Evolutionary conservation across 306 rosid species (phyloP).

Genomic region (Trichosanthes truncata): DNA sequence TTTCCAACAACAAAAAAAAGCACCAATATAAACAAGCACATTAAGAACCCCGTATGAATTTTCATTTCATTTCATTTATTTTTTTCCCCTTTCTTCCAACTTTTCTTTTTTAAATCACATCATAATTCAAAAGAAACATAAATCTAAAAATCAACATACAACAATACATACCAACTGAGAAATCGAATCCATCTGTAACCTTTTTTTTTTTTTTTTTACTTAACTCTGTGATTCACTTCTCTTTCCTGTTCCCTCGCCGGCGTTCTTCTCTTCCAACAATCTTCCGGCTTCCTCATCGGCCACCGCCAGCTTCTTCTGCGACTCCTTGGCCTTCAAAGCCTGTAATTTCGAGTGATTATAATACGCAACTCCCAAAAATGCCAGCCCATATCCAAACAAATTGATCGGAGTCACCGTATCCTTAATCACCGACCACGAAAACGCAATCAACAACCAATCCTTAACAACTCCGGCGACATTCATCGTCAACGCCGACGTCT

Average conservation of each 20-base stretch:
- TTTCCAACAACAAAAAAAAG: neutral
- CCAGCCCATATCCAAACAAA: constrained; percentile 60
- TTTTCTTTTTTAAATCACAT: neutral
- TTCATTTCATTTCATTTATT: neutral
- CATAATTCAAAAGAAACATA: neutral
- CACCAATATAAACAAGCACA: neutral
- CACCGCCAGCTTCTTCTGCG: constrained; percentile 39
- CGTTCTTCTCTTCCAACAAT: constrained; percentile 43
- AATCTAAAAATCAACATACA: neutral
- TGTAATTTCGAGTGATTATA: constrained; percentile 60
- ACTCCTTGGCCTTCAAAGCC: constrained; percentile 54
- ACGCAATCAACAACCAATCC: constrained; percentile 65
- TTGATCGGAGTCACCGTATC: constrained; percentile 57
- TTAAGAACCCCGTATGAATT: neutral
- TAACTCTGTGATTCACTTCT: constrained; percentile 35
- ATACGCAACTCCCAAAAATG: constrained; percentile 57
- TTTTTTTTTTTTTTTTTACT: neutral
- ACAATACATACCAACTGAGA: neutral
- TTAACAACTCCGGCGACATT: constrained; percentile 69
- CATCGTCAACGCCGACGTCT: constrained; percentile 66
- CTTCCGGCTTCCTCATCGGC: constrained; percentile 48
- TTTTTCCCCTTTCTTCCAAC: neutral
- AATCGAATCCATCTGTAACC: neutral
- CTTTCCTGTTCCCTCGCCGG: constrained; percentile 38
- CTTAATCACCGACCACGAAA: constrained; percentile 65